Conservation (phyloP, 2,329 filamentous ascomycete species). For the Trichoderma hamatum region DNA sequence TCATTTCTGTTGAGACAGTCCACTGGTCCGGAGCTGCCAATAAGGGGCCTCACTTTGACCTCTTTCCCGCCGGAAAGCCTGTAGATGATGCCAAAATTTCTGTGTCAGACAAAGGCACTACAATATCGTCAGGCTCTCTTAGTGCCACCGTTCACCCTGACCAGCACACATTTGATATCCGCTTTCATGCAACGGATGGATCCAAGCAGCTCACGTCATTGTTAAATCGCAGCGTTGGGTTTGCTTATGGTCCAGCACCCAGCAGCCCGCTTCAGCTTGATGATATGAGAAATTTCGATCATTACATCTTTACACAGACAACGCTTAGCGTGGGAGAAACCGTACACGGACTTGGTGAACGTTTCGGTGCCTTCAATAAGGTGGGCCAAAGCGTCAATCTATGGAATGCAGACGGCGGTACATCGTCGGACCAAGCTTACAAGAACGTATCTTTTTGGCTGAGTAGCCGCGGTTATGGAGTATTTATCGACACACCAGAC, state of each 20-base stretch:
- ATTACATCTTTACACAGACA: conserved; percentile 62
- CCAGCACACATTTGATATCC: conserved; percentile 44
- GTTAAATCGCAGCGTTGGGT: conserved; percentile 45
- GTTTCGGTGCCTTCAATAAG: conserved; percentile 77
- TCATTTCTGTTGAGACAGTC: conserved; percentile 46
- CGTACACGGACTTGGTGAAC: conserved; percentile 74
- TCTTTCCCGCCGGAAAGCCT: conserved; percentile 43
- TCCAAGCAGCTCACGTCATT: conserved; percentile 44
- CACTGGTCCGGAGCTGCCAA: conserved; percentile 45
- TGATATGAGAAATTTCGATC: conserved; percentile 49
- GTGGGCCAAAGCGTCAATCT: conserved; percentile 71
- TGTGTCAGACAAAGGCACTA: conserved; percentile 42
- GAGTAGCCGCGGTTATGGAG: conserved; percentile 72
- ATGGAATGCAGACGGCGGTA: conserved; percentile 67
- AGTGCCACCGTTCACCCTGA: conserved; percentile 42
- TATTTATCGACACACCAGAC: conserved; percentile 73
- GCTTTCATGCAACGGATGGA: conserved; percentile 44
- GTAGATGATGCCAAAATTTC: conserved; percentile 35
- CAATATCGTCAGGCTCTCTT: conserved; percentile 42
- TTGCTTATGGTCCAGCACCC: conserved; percentile 42
- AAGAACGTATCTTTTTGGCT: conserved; percentile 74
- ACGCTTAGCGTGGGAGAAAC: conserved; percentile 63
- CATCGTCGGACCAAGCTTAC: conserved; percentile 70
- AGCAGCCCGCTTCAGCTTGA: conserved; percentile 42
- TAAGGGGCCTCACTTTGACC: conserved; percentile 45